These are phyloP conservation scores for Saraca asoca DNA, from an alignment of 331 rosid species.

Conservation along the genomic window DNA sequence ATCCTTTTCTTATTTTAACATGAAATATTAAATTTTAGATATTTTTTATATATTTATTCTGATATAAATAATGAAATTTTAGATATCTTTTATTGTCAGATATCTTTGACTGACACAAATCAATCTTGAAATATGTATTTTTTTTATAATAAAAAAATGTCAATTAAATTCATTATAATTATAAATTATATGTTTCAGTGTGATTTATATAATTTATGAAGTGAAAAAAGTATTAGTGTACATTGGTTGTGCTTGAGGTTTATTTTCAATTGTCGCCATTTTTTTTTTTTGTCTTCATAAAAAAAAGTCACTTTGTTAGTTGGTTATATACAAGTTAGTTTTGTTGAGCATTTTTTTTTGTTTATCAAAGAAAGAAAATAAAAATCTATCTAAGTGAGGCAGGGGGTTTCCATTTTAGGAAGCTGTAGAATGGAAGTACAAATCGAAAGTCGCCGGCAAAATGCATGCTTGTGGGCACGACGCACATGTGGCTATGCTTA, in stretches of 20 bases:
- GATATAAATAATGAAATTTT: not conserved
- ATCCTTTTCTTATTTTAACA: too few relatives aligned
- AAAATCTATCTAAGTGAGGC: not conserved
- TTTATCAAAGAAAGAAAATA: too few relatives aligned
- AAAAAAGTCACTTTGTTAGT: too few relatives aligned
- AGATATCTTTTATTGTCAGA: not conserved
- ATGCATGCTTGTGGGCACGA: constrained; percentile 99
- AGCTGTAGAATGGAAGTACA: constrained; percentile 85
- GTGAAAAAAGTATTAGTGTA: too few relatives aligned
- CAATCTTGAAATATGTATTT: not conserved
- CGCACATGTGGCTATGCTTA: constrained; percentile 94
- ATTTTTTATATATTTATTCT: not conserved
- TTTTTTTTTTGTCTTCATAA: too few relatives aligned
- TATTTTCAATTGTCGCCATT: too few relatives aligned
- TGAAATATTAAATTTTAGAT: accelerated
- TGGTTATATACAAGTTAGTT: too few relatives aligned
- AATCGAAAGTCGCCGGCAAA: constrained; percentile 84
- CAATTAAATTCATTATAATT: not conserved
- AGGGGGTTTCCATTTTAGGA: constrained; percentile 45
- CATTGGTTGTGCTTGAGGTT: too few relatives aligned
- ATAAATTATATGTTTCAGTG: too few relatives aligned
- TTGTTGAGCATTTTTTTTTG: not conserved
- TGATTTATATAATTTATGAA: too few relatives aligned
- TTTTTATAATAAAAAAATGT: not conserved
- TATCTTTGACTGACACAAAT: not conserved